phyloP scores from a whole-genome alignment of 305 asterid species.

The Rubia balearica region DNA sequence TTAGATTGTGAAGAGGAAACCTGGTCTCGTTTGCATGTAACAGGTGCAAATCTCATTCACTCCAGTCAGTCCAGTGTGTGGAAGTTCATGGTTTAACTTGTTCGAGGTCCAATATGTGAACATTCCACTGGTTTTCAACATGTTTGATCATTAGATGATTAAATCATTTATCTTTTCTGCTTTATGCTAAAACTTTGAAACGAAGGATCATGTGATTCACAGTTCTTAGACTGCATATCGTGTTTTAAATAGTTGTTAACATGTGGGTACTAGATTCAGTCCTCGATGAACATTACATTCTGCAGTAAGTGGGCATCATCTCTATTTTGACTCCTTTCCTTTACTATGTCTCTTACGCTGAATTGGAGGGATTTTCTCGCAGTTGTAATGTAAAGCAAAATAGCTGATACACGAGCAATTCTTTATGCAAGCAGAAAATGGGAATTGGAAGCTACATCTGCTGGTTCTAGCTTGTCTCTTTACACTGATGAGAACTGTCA shows the following conservation, averaged over 20 bases:
- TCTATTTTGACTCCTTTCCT: background rate
- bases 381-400: background rate
- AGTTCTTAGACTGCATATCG: background rate
- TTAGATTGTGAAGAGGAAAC: background rate
- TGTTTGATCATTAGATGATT: background rate
- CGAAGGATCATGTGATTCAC: background rate
- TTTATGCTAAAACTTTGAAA: background rate
- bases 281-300: background rate
- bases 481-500: background rate
- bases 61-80: background rate
- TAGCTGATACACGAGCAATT: background rate
- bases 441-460: conserved; percentile 5
- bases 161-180: background rate
- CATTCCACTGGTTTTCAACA: background rate
- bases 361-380: conserved; percentile 1
- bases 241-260: background rate
- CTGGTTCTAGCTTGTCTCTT: background rate
- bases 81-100: background rate
- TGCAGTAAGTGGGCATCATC: background rate
- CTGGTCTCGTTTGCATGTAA: background rate
- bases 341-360: background rate
- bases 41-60: conserved; percentile 1
- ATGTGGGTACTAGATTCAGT: background rate
- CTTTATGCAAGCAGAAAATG: conserved; percentile 10
- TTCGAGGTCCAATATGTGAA: background rate